These are phyloP conservation scores for Skeletonema menzelii DNA, from an alignment of 108 stramenopile genomes.

Conservation along the genomic window DNA sequence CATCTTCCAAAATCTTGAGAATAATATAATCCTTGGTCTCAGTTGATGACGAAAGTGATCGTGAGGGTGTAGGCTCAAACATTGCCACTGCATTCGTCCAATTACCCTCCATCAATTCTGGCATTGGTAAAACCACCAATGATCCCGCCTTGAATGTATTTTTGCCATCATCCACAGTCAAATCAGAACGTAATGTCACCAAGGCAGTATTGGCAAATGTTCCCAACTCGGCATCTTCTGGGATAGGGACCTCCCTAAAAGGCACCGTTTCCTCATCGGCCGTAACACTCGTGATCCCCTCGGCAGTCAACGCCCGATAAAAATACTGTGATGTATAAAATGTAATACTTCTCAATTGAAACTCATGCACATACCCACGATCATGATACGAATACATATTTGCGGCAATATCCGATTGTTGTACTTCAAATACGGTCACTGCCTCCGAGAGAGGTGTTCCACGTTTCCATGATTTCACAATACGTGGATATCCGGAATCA, in stretches of 20 bases:
- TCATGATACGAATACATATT: slow-evolving; percentile 57
- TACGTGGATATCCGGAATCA: slow-evolving; percentile 82
- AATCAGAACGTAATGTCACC: slow-evolving; percentile 67
- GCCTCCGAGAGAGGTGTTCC: slow-evolving; percentile 75
- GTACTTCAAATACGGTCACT: slow-evolving; percentile 75
- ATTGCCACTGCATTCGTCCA: slow-evolving; percentile 47
- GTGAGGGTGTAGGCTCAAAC: slow-evolving; percentile 63
- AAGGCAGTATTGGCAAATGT: slow-evolving; percentile 54
- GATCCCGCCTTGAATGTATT: slow-evolving; percentile 57
- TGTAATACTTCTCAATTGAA: slow-evolving; percentile 56
- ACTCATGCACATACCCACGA: slow-evolving; percentile 64
- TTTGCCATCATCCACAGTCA: slow-evolving; percentile 39
- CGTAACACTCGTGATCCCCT: background rate
- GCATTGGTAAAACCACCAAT: slow-evolving; percentile 50
- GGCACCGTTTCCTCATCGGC: slow-evolving; percentile 12
- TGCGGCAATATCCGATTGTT: slow-evolving; percentile 71
- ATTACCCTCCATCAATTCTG: slow-evolving; percentile 42
- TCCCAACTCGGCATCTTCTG: slow-evolving; percentile 59
- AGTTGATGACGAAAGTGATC: slow-evolving; percentile 46
- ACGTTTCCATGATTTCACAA: slow-evolving; percentile 77
- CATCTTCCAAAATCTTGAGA: slow-evolving; percentile 69
- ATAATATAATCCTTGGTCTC: slow-evolving; percentile 71
- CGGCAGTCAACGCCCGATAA: slow-evolving; percentile 34
- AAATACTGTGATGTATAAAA: slow-evolving; percentile 76
- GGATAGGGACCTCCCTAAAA: slow-evolving; percentile 62